A percentile compares a stretch with the other conserved stretches of the same genome.
Evolutionary conservation across 139 green algal genomes (phyloP).

Genomic region (Chlorella sp.): DNA sequence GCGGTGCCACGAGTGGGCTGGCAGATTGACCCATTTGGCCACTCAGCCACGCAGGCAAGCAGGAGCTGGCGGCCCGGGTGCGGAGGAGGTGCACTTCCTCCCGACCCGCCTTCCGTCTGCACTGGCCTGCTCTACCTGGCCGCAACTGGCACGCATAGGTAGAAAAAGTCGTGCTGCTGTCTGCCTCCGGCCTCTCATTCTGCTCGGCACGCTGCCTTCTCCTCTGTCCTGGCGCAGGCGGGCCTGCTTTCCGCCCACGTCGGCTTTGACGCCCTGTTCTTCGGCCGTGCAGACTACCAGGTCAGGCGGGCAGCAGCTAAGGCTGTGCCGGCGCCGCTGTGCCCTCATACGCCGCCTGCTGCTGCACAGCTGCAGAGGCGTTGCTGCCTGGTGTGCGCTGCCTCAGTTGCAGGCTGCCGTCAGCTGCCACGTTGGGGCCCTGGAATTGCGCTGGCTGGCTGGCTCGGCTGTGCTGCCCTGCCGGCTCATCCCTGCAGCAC

Average conservation of each 20-base stretch:
- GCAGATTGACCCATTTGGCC: conserved; percentile 95
- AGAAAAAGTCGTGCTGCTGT: too few species aligned
- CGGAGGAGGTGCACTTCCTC: not conserved
- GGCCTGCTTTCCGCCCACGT: conserved; percentile 71
- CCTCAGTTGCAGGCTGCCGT: not conserved
- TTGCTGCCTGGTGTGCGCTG: not conserved
- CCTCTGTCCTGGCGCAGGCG: conserved; percentile 85
- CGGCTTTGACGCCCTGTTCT: conserved; percentile 88
- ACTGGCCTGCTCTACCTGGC: not conserved
- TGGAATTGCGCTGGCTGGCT: too few species aligned
- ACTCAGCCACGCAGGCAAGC: conserved; percentile 78
- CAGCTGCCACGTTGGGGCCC: too few species aligned
- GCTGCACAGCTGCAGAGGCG: not conserved
- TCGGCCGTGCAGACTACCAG: conserved; percentile 88
- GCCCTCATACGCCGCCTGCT: not conserved
- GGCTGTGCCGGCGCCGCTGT: not conserved
- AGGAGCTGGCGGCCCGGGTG: not conserved
- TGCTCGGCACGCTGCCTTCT: conserved; percentile 91
- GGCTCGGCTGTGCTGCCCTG: not conserved
- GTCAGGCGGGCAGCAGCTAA: conserved; percentile 31
- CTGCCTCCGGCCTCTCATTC: conserved; percentile 55
- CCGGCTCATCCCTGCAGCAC: not conserved
- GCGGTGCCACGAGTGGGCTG: conserved; percentile 71
- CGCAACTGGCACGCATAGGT: not conserved
- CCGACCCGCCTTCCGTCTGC: not conserved